Evolutionary conservation across 495 filamentous ascomycete species (phyloP).

Genomic region (Trichoderma parareesei): DNA sequence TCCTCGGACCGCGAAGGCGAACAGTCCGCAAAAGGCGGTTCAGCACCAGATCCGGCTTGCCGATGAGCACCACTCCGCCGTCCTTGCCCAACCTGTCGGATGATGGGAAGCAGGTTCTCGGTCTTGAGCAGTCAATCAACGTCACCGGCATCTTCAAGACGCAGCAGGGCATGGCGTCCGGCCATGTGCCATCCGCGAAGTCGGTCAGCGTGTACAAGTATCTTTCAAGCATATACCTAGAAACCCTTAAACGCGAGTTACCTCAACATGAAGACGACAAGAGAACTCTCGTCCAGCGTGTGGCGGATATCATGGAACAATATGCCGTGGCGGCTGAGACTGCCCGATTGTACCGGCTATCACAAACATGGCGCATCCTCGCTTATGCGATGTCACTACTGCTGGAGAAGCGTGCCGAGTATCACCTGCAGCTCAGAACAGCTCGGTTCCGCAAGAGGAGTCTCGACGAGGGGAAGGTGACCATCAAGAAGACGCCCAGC

Average conservation of each 20-base stretch:
- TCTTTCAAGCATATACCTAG: slow-evolving; percentile 52
- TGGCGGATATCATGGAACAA: slow-evolving; percentile 47
- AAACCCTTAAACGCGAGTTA: slow-evolving; percentile 33
- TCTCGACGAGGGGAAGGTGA: background rate
- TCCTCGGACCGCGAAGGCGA: slow-evolving; percentile 43
- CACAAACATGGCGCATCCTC: slow-evolving; percentile 69
- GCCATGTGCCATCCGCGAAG: slow-evolving; percentile 48
- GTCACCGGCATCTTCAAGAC: slow-evolving; percentile 45
- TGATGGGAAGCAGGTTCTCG: slow-evolving; percentile 33
- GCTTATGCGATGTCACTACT: slow-evolving; percentile 54
- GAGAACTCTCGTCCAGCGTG: slow-evolving; percentile 27
- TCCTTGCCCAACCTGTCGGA: slow-evolving; percentile 38
- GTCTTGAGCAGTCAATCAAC: slow-evolving; percentile 54
- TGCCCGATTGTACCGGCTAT: slow-evolving; percentile 51
- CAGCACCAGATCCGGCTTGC: slow-evolving; percentile 23
- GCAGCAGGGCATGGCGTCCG: slow-evolving; percentile 55
- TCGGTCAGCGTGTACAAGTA: slow-evolving; percentile 48
- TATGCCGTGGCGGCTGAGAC: slow-evolving; percentile 57
- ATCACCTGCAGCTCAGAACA: slow-evolving; percentile 42
- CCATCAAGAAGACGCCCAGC: background rate
- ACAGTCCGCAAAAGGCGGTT: slow-evolving; percentile 28
- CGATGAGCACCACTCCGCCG: slow-evolving; percentile 53
- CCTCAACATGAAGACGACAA: slow-evolving; percentile 20
- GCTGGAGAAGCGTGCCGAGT: slow-evolving; percentile 47
- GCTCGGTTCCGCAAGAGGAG: slow-evolving; percentile 6